Conservation (phyloP, 2,329 filamentous ascomycete genomes). For the Mycosphaerella arachidis region DNA sequence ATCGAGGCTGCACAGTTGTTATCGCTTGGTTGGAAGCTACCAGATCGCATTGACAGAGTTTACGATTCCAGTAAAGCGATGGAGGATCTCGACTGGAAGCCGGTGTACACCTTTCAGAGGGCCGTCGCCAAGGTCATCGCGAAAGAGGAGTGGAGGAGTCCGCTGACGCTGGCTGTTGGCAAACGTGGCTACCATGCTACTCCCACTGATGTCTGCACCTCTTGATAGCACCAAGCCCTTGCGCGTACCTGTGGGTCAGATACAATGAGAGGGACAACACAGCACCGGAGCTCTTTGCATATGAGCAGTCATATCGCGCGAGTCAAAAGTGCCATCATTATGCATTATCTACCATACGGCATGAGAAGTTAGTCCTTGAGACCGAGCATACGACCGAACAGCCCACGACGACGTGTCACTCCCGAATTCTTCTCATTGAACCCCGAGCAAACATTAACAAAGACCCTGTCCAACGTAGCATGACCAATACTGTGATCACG, state of each 20-base stretch:
- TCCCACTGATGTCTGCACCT: conserved; percentile 17
- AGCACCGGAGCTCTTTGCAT: neutral
- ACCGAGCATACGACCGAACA: neutral
- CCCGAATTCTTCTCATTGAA: conserved; percentile 18
- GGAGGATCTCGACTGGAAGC: conserved; percentile 12
- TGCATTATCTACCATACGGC: neutral
- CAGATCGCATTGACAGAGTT: conserved; percentile 14
- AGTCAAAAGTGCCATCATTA: too few species aligned
- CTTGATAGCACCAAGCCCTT: neutral
- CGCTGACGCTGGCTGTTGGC: conserved; percentile 10
- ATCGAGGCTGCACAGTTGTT: conserved; percentile 11
- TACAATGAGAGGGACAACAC: neutral
- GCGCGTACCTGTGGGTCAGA: neutral
- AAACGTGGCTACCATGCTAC: conserved; percentile 17
- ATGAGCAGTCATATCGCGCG: too few species aligned
- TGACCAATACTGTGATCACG: conserved; percentile 80
- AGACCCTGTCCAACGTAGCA: conserved; percentile 83
- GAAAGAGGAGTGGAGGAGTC: conserved; percentile 16
- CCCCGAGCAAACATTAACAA: conserved; percentile 69
- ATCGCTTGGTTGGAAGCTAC: conserved; percentile 14
- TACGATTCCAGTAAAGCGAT: conserved; percentile 17
- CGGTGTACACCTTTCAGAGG: conserved; percentile 15
- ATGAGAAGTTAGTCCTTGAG: neutral
- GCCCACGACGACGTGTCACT: neutral
- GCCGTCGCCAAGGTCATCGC: conserved; percentile 10